phyloP scores from a whole-genome alignment of 73 alveolate genomes.

The Effrenium voratum region DNA sequence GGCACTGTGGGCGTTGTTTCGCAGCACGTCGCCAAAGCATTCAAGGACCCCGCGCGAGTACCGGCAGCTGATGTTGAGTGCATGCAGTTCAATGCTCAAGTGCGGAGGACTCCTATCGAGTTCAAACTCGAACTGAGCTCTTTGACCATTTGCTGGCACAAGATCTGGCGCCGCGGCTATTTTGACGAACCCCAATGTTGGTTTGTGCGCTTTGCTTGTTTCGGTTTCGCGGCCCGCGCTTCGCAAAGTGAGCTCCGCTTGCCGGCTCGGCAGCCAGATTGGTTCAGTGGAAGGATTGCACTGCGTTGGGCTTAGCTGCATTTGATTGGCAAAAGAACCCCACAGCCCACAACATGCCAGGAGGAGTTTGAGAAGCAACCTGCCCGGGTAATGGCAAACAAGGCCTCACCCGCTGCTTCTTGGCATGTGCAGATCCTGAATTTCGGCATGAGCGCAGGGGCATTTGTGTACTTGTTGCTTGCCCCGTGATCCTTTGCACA shows the following conservation, averaged over 20 bases:
- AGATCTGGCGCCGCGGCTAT: slow-evolving; percentile 1
- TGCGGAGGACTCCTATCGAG: slow-evolving; percentile 71
- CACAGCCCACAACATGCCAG: not conserved
- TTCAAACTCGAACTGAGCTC: slow-evolving; percentile 86
- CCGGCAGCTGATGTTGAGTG: not conserved
- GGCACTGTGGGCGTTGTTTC: slow-evolving; percentile 73
- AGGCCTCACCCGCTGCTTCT: slow-evolving; percentile 64
- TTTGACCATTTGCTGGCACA: slow-evolving; percentile 86
- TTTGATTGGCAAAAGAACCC: too few species aligned
- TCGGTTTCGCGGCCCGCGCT: not conserved
- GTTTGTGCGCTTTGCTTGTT: not conserved
- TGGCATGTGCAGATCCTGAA: not conserved
- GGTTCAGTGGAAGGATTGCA: not conserved
- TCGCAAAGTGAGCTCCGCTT: not conserved
- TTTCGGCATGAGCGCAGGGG: not conserved
- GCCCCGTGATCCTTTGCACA: not conserved
- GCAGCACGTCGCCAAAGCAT: slow-evolving; percentile 85
- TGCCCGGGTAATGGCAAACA: slow-evolving; percentile 75
- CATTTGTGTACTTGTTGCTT: not conserved
- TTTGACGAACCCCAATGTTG: too few species aligned
- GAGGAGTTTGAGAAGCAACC: slow-evolving; percentile 87
- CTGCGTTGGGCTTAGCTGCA: not conserved
- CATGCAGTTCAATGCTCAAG: not conserved
- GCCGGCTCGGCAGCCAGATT: too few species aligned
- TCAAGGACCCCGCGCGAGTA: slow-evolving; percentile 26